Evolutionary conservation across 1,284 basidiomycete genomes (phyloP).

Genomic region (Wallemia hederae): DNA sequence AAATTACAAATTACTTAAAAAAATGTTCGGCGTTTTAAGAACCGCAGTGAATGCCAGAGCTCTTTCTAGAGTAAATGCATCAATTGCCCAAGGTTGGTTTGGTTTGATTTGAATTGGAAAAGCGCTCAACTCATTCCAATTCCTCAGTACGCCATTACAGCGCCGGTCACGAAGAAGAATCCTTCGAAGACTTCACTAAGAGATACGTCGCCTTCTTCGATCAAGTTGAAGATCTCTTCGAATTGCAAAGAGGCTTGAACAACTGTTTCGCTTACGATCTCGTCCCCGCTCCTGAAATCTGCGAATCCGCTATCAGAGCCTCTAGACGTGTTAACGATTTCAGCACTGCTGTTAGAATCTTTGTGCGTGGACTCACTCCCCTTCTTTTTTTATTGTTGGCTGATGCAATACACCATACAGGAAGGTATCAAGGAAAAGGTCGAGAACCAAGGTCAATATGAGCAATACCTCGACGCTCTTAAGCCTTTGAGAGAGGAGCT

Average conservation of each 20-base stretch:
- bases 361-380: constrained; percentile 19
- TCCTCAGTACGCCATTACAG: neutral
- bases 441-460: constrained; percentile 76
- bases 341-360: constrained; percentile 78
- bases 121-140: neutral
- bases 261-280: constrained; percentile 98
- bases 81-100: neutral
- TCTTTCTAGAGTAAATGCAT: neutral
- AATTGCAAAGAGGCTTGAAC: constrained; percentile 90
- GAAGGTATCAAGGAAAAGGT: constrained; percentile 72
- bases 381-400: neutral
- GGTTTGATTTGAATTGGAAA: neutral
- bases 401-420: neutral
- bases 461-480: constrained; percentile 64
- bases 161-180: constrained; percentile 43
- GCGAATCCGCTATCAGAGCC: constrained; percentile 69
- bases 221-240: constrained; percentile 76
- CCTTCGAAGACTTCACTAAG: constrained; percentile 74
- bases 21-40: neutral
- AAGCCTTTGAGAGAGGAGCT: constrained; percentile 60
- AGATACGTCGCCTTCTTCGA: constrained; percentile 85
- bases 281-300: constrained; percentile 62
- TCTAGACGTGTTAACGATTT: constrained; percentile 84
- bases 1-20: too few species aligned
- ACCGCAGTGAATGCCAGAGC: neutral